A percentile compares a stretch with the other conserved stretches of the same genome.
These are phyloP conservation scores for Neonectria punicea DNA, from an alignment of 2,329 filamentous ascomycete genomes.

Conservation along the genomic window DNA sequence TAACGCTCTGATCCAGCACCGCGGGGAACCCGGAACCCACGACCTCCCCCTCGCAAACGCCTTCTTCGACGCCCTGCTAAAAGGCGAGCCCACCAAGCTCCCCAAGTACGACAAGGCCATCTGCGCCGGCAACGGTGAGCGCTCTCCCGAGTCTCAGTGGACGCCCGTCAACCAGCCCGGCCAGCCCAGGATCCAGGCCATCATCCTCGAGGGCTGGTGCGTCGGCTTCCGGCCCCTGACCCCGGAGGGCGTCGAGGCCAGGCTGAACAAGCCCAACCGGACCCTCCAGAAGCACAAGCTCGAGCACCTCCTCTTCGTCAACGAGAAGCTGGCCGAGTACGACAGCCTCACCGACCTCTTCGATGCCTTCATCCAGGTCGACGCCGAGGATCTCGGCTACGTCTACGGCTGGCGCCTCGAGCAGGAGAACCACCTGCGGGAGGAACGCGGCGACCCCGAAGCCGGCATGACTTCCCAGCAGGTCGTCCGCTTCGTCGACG, in stretches of 20 bases:
- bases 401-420: slow-evolving; percentile 88
- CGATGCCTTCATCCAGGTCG: slow-evolving; percentile 67
- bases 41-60: slow-evolving; percentile 72
- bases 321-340: slow-evolving; percentile 59
- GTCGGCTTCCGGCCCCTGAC: slow-evolving; percentile 79
- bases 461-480: slow-evolving; percentile 85
- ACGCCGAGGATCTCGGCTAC: slow-evolving; percentile 77
- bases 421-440: slow-evolving; percentile 79
- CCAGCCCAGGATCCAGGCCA: slow-evolving; percentile 64
- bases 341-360: slow-evolving; percentile 61
- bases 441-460: slow-evolving; percentile 63
- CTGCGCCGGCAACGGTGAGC: slow-evolving; percentile 80
- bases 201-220: slow-evolving; percentile 93
- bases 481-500: slow-evolving; percentile 77
- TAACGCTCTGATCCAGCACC: slow-evolving; percentile 82
- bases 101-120: slow-evolving; percentile 88
- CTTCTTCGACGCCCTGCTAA: slow-evolving; percentile 70
- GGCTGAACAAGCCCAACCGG: slow-evolving; percentile 61
- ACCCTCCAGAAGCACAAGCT: slow-evolving; percentile 60
- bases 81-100: slow-evolving; percentile 63
- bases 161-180: slow-evolving; percentile 62
- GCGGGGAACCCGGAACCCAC: slow-evolving; percentile 85
- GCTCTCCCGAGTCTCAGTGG: slow-evolving; percentile 72
- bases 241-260: slow-evolving; percentile 61
- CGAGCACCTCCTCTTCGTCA: slow-evolving; percentile 62